phyloP scores from a whole-genome alignment of 805 yeast species.

The Debaryomyces prosopidis region DNA sequence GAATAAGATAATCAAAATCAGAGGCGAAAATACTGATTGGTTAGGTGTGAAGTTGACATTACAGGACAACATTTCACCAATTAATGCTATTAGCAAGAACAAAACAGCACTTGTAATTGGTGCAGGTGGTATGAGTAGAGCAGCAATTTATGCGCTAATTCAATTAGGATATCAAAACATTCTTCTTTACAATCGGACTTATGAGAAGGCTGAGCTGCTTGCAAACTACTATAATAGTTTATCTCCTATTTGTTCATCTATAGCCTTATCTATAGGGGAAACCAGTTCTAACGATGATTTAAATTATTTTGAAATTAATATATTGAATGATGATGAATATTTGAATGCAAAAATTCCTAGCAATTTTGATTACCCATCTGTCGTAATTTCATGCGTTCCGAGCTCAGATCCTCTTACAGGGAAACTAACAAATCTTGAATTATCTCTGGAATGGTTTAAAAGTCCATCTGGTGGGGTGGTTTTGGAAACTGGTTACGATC shows the following conservation, averaged over 20 bases:
- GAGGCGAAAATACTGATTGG: conserved; percentile 21
- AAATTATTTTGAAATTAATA: conserved; percentile 1
- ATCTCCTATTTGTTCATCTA: conserved; percentile 6
- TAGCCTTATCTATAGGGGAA: conserved; percentile 1
- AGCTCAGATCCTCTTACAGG: conserved; percentile 8
- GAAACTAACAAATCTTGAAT: conserved; percentile 2
- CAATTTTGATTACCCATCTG: conserved; percentile 7
- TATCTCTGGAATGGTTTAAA: conserved; percentile 12
- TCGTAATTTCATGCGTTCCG: conserved; percentile 12
- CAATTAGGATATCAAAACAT: conserved; percentile 13
- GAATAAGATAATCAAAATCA: conserved; percentile 6
- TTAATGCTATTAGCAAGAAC: conserved; percentile 13
- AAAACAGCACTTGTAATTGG: conserved; percentile 17
- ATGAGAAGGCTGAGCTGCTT: conserved; percentile 6
- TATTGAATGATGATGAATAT: conserved; percentile 1
- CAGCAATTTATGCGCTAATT: conserved; percentile 16
- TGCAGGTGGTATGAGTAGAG: conserved; percentile 17
- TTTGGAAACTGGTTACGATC: conserved; percentile 14
- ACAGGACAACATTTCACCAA: conserved; percentile 12
- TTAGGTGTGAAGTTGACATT: conserved; percentile 10
- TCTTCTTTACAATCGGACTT: conserved; percentile 11
- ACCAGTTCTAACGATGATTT: neutral
- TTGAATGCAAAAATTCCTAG: conserved; percentile 1
- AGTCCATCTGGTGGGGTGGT: conserved; percentile 15
- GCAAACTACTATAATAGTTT: conserved; percentile 9